A percentile compares a stretch with the other conserved stretches of the same genome.
These are phyloP conservation scores for Micractinium conductrix DNA, from an alignment of 139 green algal genomes.

Conservation along the genomic window DNA sequence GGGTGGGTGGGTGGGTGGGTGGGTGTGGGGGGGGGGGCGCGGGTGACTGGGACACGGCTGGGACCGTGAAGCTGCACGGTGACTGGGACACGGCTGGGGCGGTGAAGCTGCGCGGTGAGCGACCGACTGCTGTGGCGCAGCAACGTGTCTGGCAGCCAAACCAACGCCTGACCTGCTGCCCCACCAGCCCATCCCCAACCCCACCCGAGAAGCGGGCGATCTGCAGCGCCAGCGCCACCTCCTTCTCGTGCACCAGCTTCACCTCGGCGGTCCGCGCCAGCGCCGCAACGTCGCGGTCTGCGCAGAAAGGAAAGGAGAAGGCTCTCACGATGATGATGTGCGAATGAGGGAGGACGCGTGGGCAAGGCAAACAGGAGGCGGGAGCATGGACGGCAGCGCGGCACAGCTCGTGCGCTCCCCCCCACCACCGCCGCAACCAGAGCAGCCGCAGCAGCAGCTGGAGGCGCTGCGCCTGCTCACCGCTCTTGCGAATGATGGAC, in stretches of 20 bases:
- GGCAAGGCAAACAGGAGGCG: too few relatives aligned
- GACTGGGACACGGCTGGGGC: not conserved
- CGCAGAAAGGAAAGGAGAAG: too few relatives aligned
- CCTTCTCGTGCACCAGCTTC: constrained; percentile 49
- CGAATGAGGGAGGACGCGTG: not conserved
- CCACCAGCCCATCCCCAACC: not conserved
- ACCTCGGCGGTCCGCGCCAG: constrained; percentile 55
- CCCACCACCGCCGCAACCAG: too few relatives aligned
- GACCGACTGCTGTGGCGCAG: too few relatives aligned
- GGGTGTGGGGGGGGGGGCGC: not conserved
- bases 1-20: not conserved
- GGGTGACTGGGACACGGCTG: too few relatives aligned
- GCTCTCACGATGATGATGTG: too few relatives aligned
- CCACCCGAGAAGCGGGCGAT: constrained; percentile 58
- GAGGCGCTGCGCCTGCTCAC: not conserved
- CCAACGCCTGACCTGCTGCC: not conserved
- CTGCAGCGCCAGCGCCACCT: constrained; percentile 73
- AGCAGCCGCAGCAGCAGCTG: too few relatives aligned
- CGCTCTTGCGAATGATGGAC: constrained; percentile 79
- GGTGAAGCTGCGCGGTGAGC: too few relatives aligned
- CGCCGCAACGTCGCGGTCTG: constrained; percentile 62
- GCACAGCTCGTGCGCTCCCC: too few relatives aligned
- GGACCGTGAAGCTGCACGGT: not conserved
- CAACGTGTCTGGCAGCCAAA: not conserved
- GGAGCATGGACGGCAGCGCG: too few relatives aligned